A percentile compares a stretch with the other conserved stretches of the same genome.
Evolutionary conservation across 805 yeast genomes (phyloP).

Genomic region (Suhomyces canberraensis): DNA sequence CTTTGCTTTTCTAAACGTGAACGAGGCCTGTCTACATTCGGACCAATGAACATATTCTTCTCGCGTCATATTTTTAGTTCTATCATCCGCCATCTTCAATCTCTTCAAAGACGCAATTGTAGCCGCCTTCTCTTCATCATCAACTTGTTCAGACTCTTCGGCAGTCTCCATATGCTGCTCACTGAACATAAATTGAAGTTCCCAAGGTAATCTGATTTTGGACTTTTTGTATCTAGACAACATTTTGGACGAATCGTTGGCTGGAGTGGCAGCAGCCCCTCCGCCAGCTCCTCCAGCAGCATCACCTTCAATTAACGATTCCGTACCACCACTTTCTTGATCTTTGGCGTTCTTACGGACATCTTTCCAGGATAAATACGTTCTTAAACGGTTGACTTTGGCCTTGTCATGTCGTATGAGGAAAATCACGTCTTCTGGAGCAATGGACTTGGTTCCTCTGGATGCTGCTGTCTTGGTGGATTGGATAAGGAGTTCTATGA

Average conservation of each 20-base stretch:
- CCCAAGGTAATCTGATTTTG: slow-evolving; percentile 91
- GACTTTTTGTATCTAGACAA: slow-evolving; percentile 60
- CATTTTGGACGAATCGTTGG: slow-evolving; percentile 40
- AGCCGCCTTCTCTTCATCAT: slow-evolving; percentile 89
- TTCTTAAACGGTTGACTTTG: slow-evolving; percentile 84
- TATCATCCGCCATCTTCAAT: slow-evolving; percentile 87
- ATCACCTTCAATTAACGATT: slow-evolving; percentile 49
- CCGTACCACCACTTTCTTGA: slow-evolving; percentile 51
- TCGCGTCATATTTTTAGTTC: slow-evolving; percentile 90
- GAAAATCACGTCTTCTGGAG: slow-evolving; percentile 92
- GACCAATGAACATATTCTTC: slow-evolving; percentile 99
- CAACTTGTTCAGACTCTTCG: slow-evolving; percentile 57
- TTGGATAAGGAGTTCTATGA: slow-evolving; percentile 76
- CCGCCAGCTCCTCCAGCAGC: slow-evolving; percentile 43
- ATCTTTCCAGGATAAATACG: slow-evolving; percentile 95
- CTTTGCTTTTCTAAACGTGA: slow-evolving; percentile 91
- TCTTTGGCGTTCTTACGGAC: slow-evolving; percentile 76
- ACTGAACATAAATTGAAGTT: slow-evolving; percentile 85
- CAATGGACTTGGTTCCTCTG: slow-evolving; percentile 79
- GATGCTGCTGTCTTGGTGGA: slow-evolving; percentile 73
- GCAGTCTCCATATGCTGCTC: slow-evolving; percentile 81
- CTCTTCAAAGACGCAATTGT: slow-evolving; percentile 84
- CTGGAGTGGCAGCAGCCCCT: slow-evolving; percentile 29
- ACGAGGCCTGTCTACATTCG: slow-evolving; percentile 96
- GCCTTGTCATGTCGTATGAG: slow-evolving; percentile 90